Evolutionary conservation across 2,329 filamentous ascomycete genomes (phyloP).

Genomic region (Colletotrichum sp.): DNA sequence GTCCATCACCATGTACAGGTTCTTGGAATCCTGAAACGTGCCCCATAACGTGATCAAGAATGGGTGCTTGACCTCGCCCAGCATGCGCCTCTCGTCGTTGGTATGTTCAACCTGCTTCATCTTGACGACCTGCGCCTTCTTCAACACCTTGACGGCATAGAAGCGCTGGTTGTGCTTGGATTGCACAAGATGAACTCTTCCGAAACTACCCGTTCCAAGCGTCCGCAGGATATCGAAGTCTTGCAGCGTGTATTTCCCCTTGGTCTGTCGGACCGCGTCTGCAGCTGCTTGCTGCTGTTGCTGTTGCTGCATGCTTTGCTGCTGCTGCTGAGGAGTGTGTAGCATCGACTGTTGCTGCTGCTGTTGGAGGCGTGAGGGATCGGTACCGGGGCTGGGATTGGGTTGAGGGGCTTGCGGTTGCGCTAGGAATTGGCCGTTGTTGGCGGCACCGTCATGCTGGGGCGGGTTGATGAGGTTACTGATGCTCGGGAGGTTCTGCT

Average conservation of each 20-base stretch:
- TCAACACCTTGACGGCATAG: slow-evolving; percentile 98
- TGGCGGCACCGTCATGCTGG: slow-evolving; percentile 44
- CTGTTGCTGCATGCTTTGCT: slow-evolving; percentile 20
- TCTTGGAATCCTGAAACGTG: slow-evolving; percentile 93
- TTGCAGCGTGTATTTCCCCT: slow-evolving; percentile 93
- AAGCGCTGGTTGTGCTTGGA: slow-evolving; percentile 98
- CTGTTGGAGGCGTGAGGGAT: slow-evolving; percentile 39
- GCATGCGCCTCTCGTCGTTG: slow-evolving; percentile 95
- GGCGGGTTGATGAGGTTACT: slow-evolving; percentile 79
- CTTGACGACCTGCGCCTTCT: slow-evolving; percentile 98
- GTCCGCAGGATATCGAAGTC: slow-evolving; percentile 93
- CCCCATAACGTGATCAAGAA: slow-evolving; percentile 98
- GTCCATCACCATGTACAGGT: slow-evolving; percentile 99
- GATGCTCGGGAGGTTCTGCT: slow-evolving; percentile 78
- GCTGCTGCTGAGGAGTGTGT: slow-evolving; percentile 24
- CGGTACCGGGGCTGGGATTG: slow-evolving; percentile 41
- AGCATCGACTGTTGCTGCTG: slow-evolving; percentile 37
- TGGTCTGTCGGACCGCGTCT: slow-evolving; percentile 68
- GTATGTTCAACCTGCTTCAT: slow-evolving; percentile 99
- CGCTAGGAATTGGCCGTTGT: slow-evolving; percentile 24
- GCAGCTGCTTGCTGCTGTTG: slow-evolving; percentile 29
- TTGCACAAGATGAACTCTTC: slow-evolving; percentile 93
- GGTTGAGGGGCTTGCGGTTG: slow-evolving; percentile 27
- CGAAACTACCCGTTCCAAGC: slow-evolving; percentile 95
- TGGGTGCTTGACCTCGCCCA: slow-evolving; percentile 95